A percentile compares a stretch with the other conserved stretches of the same genome.
phyloP scores from a whole-genome alignment of 805 yeast genomes.

The Torulaspora quercuum region DNA sequence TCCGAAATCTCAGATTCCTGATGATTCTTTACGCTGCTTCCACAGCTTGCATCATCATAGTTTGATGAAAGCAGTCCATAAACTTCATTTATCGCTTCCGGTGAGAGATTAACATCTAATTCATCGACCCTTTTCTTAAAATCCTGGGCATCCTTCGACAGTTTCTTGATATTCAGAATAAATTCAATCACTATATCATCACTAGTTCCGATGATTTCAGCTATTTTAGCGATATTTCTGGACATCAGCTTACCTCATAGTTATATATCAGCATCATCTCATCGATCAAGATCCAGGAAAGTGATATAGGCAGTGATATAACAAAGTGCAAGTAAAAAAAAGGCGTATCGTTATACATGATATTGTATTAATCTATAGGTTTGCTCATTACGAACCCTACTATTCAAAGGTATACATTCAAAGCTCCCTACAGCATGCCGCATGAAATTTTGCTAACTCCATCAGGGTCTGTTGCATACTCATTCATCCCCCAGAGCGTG shows the following conservation, averaged over 20 bases:
- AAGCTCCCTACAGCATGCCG: neutral
- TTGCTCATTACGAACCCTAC: conserved; percentile 5
- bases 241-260: conserved; percentile 7
- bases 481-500: too few species aligned
- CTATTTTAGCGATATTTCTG: conserved; percentile 17
- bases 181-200: conserved; percentile 48
- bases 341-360: conserved; percentile 9
- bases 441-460: too few species aligned
- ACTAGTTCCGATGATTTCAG: conserved; percentile 34
- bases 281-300: neutral
- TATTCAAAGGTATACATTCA: neutral
- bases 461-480: too few species aligned
- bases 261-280: neutral
- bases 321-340: conserved; percentile 3
- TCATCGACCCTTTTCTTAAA: conserved; percentile 41
- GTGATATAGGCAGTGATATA: neutral
- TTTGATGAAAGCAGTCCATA: conserved; percentile 11
- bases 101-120: conserved; percentile 42
- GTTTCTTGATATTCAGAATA: conserved; percentile 40
- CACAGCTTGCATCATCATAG: conserved; percentile 1
- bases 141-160: conserved; percentile 33
- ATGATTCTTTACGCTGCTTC: neutral
- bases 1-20: conserved; percentile 12
- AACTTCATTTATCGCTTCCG: conserved; percentile 15
- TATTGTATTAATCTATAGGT: too few species aligned